A percentile compares a stretch with the other conserved stretches of the same genome.
Conservation (phyloP, 2,329 filamentous ascomycete species). For the Fonsecaea multimorphosa region DNA sequence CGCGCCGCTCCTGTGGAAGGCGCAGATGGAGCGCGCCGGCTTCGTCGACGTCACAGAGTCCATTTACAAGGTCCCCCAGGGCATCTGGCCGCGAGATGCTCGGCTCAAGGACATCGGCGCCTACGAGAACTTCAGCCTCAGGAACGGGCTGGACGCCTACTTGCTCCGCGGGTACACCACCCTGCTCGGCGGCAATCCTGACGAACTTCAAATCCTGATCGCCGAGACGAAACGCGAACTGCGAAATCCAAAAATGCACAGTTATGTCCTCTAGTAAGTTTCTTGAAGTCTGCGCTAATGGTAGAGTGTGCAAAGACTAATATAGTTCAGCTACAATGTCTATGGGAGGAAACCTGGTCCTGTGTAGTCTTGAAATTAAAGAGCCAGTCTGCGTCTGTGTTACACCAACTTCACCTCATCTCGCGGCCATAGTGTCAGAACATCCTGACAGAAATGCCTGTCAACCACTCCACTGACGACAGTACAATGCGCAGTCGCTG, state of each 20-base stretch:
- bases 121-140: slow-evolving; percentile 26
- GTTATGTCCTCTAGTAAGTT: slow-evolving; percentile 21
- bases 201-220: slow-evolving; percentile 36
- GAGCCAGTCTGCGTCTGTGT: neutral
- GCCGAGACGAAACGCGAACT: slow-evolving; percentile 27
- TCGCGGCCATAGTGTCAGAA: neutral
- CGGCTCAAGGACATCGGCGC: slow-evolving; percentile 40
- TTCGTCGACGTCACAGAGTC: slow-evolving; percentile 38
- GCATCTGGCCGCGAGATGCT: slow-evolving; percentile 39
- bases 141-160: slow-evolving; percentile 31
- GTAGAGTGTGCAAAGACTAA: neutral
- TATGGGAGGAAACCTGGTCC: neutral
- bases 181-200: slow-evolving; percentile 36
- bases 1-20: slow-evolving; percentile 24
- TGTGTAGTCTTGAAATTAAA: neutral
- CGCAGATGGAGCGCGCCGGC: slow-evolving; percentile 36
- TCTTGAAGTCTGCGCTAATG: neutral
- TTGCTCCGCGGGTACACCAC: slow-evolving; percentile 37
- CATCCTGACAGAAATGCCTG: neutral
- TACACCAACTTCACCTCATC: neutral
- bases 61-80: slow-evolving; percentile 38
- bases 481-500: neutral
- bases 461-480: neutral
- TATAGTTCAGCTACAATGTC: neutral
- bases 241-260: slow-evolving; percentile 16